Conservation (phyloP, 352 stramenopile genomes). For the Phytopythium helicoides region DNA sequence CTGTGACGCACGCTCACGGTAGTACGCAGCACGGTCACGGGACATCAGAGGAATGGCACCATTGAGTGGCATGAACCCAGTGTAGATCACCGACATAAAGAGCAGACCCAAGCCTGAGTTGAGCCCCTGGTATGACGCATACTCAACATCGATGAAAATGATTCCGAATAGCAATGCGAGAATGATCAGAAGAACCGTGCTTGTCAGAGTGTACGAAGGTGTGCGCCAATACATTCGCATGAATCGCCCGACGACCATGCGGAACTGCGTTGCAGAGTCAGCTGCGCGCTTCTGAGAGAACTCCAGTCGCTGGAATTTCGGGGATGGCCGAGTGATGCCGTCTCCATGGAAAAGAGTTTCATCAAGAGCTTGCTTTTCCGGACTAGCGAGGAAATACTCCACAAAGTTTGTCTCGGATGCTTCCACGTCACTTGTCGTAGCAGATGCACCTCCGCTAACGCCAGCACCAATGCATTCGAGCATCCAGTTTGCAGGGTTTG, state of each 20-base stretch:
- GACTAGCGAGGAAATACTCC: slow-evolving; percentile 25
- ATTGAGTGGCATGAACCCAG: slow-evolving; percentile 60
- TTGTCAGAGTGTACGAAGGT: slow-evolving; percentile 71
- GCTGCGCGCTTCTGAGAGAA: slow-evolving; percentile 20
- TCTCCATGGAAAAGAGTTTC: slow-evolving; percentile 12
- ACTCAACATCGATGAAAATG: slow-evolving; percentile 38
- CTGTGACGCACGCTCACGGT: slow-evolving; percentile 49
- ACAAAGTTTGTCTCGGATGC: slow-evolving; percentile 14
- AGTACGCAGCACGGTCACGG: slow-evolving; percentile 61
- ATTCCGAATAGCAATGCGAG: slow-evolving; percentile 65
- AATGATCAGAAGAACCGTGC: slow-evolving; percentile 49
- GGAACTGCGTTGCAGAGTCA: slow-evolving; percentile 10
- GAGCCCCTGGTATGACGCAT: slow-evolving; percentile 25
- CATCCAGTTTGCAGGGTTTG: slow-evolving; percentile 74
- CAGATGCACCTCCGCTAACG: background rate
- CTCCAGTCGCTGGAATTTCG: slow-evolving; percentile 2
- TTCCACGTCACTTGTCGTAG: too few relatives aligned
- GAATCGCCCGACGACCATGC: slow-evolving; percentile 13
- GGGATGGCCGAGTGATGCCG: background rate
- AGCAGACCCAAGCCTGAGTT: slow-evolving; percentile 45
- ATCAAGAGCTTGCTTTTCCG: slow-evolving; percentile 21
- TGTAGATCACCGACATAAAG: slow-evolving; percentile 60
- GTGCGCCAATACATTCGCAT: slow-evolving; percentile 38
- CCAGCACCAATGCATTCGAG: slow-evolving; percentile 32
- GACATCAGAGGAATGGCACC: slow-evolving; percentile 60